Evolutionary conservation across 169 alveolate species (phyloP), one percentile per base, ranked within the genome.

Genomic region (Cryptosporidium ryanae): DNA sequence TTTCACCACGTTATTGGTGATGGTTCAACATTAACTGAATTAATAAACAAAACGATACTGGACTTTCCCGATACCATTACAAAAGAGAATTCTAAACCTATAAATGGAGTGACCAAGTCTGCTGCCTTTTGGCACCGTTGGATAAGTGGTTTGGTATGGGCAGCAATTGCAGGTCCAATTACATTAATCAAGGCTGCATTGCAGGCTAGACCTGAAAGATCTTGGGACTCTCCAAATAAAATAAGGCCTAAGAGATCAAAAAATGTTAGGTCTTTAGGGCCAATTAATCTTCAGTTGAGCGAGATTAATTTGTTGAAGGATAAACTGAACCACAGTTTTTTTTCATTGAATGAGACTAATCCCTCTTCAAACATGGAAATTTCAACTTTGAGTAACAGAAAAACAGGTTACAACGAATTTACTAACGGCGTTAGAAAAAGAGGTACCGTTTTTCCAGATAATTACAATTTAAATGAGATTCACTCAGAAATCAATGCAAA

Each of bases 1-100:
- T 76, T 76, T 44, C 87, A 76, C 46, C 87, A 76, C 59, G 87
- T 76, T 0, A 76, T 76, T 34, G 87, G 87, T 2, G 87, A 76
- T 34, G 87, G 87, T 6, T 76, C 87, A 55, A 76, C 87, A 43
- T 34, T 76, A 32, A 59, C 87, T 1, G 76, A 76, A 44, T 76
- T 76, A 23, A 70, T 76, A 4, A 76, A 23, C 23, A 76, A 23
- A 25, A 76, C 87, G 7, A 46, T 76, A 10, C 27, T 76, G 17
- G 76, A 76, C 34, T n/a, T 34, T 18, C 43, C 25, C 2, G 83
- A 55, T 5, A 38, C 3, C 8, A 38, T 38, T 38, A 68, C 66
- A 5, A 76, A 38, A 15, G 49, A 54, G 7, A 21, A n/a, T 10
- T 32, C 34, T 17, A 76, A 38, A 13, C 54, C 29, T 6, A 65